phyloP scores from a whole-genome alignment of 345 rosid species.

The Pistacia atlantica region DNA sequence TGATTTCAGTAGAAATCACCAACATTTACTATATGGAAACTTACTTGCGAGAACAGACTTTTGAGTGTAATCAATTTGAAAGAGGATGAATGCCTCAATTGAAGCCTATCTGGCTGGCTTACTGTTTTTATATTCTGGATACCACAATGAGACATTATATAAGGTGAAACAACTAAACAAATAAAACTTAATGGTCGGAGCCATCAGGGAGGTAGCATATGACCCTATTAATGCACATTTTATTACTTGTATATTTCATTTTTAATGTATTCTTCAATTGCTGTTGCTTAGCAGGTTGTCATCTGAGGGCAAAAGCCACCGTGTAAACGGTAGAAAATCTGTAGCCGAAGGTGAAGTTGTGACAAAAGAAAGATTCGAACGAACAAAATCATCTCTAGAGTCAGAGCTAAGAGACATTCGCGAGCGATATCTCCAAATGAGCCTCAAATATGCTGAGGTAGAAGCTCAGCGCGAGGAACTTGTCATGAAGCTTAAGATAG shows the following conservation, averaged over 20 bases:
- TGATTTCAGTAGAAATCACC: background rate
- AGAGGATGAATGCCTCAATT: too few species aligned
- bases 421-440: constrained; percentile 55
- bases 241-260: background rate
- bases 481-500: constrained; percentile 57
- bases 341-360: constrained; percentile 40
- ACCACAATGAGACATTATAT: too few species aligned
- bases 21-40: too few species aligned
- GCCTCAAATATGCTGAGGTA: constrained; percentile 66
- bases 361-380: constrained; percentile 45
- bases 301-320: constrained; percentile 25
- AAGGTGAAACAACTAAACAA: background rate
- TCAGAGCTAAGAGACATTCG: constrained; percentile 54
- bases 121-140: too few species aligned
- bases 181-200: background rate
- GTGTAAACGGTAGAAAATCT: constrained; percentile 34
- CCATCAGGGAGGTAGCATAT: background rate
- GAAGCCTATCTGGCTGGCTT: too few species aligned
- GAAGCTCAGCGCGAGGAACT: constrained; percentile 62
- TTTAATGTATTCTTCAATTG: background rate
- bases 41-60: too few species aligned
- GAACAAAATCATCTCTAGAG: constrained; percentile 52
- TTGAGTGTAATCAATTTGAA: too few species aligned
- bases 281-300: constrained; percentile 25
- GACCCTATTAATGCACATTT: background rate